Base-by-base conservation (phyloP, 768 basidiomycete genomes). In the Dioszegia crocea region DNA sequence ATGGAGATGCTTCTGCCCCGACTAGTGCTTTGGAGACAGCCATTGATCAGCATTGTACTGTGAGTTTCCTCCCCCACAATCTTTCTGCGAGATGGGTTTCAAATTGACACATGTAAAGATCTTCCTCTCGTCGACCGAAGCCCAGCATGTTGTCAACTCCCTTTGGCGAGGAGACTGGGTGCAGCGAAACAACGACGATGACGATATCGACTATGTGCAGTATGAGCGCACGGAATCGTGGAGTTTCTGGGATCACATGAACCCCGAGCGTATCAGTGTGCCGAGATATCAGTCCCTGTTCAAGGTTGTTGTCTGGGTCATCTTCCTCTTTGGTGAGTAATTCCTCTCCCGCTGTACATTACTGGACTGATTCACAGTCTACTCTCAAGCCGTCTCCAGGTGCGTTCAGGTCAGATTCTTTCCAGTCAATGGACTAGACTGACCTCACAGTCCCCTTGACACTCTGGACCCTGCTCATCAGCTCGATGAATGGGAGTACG, bases 211-310 rank as follows among this genome's bases (percentile, higher is more conserved):
- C 60, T 94, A 91, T 72, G 82, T 87, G 11, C 82, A 82, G 5
- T 91, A 88, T 70, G 77, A 80, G 26, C 83, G 86, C 41, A 75
- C 78, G 24, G 83, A 82, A 11, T 78, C 80, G 39, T 73, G 77
- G 44, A 80, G 80, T 0, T 84, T 90, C 66, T 87, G 84, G 84
- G 82, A 80, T 39, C 89, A 87, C 68, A 67, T 93, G 17, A 83
- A 93, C 66, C 84, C 89, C 3, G 80, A 86, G 3, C 84, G 91
- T 30, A 78, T 96, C 45, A 84, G 84, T 31, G 89, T 94, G 23
- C 92, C 92, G 51, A 86, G 89, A 53, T 93, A 93, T 74, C 92
- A 93, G 73, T 92, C 90, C 64, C 80, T 85, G 50, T 86, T 92
- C 70, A 85, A 89, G 44, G 85, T 91, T 52, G 54, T 81, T 5